Conservation (phyloP, 768 basidiomycete species). For the Termitomyces sp. region DNA sequence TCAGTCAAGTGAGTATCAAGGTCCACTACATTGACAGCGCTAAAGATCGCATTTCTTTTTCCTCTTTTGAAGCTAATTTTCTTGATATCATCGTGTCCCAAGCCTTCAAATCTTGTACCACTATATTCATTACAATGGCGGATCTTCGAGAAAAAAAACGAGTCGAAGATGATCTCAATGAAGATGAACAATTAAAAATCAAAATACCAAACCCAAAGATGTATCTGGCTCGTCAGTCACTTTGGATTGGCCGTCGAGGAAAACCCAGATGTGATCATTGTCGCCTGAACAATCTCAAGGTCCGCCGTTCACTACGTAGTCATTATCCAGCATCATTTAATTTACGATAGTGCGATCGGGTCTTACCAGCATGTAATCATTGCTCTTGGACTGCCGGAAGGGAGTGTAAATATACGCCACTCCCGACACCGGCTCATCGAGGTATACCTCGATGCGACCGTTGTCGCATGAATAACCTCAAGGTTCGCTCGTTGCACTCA, state of each 20-base stretch:
- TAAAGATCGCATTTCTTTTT: not conserved
- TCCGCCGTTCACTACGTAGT: constrained; percentile 28
- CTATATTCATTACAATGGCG: constrained; percentile 3
- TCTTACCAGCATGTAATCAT: constrained; percentile 69
- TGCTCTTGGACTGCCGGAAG: constrained; percentile 62
- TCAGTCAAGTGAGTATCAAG: constrained; percentile 4
- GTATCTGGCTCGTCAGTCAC: constrained; percentile 66
- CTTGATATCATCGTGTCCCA: not conserved
- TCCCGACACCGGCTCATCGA: constrained; percentile 73
- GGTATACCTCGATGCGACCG: constrained; percentile 74
- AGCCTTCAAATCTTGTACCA: not conserved
- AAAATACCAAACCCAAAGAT: constrained; percentile 66
- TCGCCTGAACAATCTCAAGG: constrained; percentile 69
- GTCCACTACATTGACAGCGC: not conserved
- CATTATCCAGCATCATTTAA: constrained; percentile 4
- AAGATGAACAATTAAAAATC: constrained; percentile 57
- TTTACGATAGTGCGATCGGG: constrained; percentile 58
- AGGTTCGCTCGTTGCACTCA: constrained; percentile 37
- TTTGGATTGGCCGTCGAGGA: constrained; percentile 73
- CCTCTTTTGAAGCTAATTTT: not conserved
- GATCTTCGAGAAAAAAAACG: constrained; percentile 19
- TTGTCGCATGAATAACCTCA: constrained; percentile 64
- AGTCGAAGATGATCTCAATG: constrained; percentile 36
- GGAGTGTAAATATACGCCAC: constrained; percentile 69
- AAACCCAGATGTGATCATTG: constrained; percentile 76